phyloP scores from a whole-genome alignment of 805 yeast species.

The Wickerhamiella azyma region DNA sequence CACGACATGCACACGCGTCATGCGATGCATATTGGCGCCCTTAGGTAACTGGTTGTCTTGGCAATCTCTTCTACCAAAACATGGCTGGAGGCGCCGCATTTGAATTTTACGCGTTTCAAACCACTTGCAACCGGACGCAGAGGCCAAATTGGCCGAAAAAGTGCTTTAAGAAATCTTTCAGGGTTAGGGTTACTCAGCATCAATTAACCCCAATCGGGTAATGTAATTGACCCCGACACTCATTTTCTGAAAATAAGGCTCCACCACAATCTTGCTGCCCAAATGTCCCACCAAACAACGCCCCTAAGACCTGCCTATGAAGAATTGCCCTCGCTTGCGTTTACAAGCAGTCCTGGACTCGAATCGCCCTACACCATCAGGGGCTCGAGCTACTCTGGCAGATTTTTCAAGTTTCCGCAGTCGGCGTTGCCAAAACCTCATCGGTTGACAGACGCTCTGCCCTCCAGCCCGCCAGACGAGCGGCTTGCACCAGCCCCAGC shows the following conservation, averaged over 20 bases:
- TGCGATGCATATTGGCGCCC: no score
- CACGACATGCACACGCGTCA: no score
- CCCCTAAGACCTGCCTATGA: conserved; percentile 5
- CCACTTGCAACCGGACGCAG: background rate
- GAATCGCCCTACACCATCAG: conserved; percentile 3
- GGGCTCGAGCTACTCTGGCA: background rate
- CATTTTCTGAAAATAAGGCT: background rate
- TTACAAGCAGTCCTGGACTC: conserved; percentile 3
- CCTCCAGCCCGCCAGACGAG: conserved; percentile 3
- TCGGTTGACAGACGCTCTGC: background rate
- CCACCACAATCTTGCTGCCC: background rate
- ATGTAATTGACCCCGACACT: background rate
- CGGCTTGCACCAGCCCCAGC: background rate
- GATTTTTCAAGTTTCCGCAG: conserved; percentile 3
- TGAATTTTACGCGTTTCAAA: background rate
- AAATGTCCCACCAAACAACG: conserved; percentile 4
- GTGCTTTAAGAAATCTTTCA: background rate
- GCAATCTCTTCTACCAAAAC: background rate
- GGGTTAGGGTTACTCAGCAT: background rate
- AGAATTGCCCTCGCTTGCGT: conserved; percentile 5
- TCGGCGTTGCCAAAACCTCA: conserved; percentile 2
- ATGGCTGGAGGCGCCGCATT: background rate
- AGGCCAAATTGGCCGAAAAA: no score
- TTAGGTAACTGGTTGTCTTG: no score
- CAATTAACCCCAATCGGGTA: conserved; percentile 7